Conservation (phyloP, 129 eudicot genomes). For the Lactuca saligna region DNA sequence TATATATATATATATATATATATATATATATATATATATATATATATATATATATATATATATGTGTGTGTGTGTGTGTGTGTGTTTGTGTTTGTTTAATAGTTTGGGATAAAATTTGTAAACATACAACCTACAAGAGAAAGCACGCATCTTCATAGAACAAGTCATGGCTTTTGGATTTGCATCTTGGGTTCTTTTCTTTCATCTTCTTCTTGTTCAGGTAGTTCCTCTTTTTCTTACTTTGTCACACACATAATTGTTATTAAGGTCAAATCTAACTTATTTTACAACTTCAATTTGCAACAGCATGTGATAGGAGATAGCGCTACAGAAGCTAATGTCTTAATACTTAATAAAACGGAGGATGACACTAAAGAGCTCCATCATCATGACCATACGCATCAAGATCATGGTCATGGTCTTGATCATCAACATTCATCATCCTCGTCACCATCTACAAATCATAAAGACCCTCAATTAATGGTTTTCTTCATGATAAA, state of each 20-base stretch:
- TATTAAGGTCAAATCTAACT: neutral
- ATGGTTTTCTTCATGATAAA: slow-evolving; percentile 61
- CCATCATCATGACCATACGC: slow-evolving; percentile 28
- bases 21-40: too few species aligned
- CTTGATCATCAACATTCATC: slow-evolving; percentile 27
- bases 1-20: too few species aligned
- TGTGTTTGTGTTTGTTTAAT: too few species aligned
- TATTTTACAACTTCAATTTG: slow-evolving; percentile 7
- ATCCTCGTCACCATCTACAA: slow-evolving; percentile 39
- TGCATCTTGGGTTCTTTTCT: slow-evolving; percentile 31
- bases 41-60: too few species aligned
- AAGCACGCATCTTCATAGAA: slow-evolving; percentile 12
- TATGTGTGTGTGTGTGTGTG: too few species aligned
- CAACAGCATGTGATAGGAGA: slow-evolving; percentile 21
- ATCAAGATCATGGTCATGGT: slow-evolving; percentile 34
- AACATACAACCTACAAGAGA: neutral
- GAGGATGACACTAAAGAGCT: slow-evolving; percentile 27
- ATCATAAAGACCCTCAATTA: slow-evolving; percentile 56
- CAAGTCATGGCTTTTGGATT: slow-evolving; percentile 37
- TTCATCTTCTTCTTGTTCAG: slow-evolving; percentile 37
- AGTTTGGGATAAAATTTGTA: too few species aligned
- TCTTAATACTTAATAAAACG: slow-evolving; percentile 47
- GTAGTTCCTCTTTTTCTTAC: slow-evolving; percentile 26
- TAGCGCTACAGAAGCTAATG: slow-evolving; percentile 21
- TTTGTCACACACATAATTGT: neutral